Base-by-base conservation (phyloP, 352 stramenopile species). In the Blastocystis sp. region DNA sequence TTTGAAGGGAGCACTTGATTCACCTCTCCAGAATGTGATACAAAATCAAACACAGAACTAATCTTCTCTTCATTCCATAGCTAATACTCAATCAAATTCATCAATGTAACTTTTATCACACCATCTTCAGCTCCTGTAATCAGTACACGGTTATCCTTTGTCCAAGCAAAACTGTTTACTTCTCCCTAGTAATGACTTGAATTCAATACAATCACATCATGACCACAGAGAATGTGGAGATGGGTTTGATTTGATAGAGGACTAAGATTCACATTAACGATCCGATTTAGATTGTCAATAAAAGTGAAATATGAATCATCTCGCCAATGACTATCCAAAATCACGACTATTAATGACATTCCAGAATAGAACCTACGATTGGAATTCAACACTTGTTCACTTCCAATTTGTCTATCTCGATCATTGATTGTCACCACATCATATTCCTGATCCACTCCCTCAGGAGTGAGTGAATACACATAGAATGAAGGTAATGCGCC, bases 51-150 rank as follows among this genome's bases (percentile, higher is more conserved):
- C 3, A 83, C 27, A 2, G 71, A 24, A 11, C 5, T 65, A 29
- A 7, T 42, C 71, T 83, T 83, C 71, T 83, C 71, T 14, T 83
- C 71, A 56, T 83, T 83, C 71, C 71, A 83, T 16, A 83, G 21
- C 71, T 83, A 83, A 24, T 39, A 29, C 5, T 67, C 0, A 43
- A 42, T 65, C 21, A 27, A n/a, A 63, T 19, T 27, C 57, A 12
- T 27, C 27, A 37, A 14, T 1, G 12, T 37, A n/a, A 83, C 71
- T 46, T 66, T 65, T 19, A 83, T 83, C 46, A 83, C 32, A 14
- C 49, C 46, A 43, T 83, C 71, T 4, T 83, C 71, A 32, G 51
- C 71, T 14, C 71, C 71, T 4, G 46, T 65, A 4, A 83, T 66
- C 27, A 83, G 29, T 11, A 63, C 46, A 14, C 71, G 71, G 5